Evolutionary conservation across 768 basidiomycete species (phyloP).

Genomic region (Russula emetica): DNA sequence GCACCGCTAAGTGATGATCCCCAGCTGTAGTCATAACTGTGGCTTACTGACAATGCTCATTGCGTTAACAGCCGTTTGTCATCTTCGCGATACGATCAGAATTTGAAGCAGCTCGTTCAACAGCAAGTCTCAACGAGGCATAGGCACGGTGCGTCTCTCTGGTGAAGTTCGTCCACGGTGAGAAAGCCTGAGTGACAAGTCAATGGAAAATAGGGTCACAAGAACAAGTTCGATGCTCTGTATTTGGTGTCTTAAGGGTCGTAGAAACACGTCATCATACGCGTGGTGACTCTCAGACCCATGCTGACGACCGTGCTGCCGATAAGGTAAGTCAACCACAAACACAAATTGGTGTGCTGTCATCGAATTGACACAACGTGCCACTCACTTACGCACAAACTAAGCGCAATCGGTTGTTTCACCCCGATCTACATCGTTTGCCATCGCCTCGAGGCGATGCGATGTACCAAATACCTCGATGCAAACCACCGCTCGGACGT

Average conservation of each 20-base stretch:
- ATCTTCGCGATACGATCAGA: neutral
- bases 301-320: neutral
- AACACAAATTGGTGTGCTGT: neutral
- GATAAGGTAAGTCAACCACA: neutral
- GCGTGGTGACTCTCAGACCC: neutral
- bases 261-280: too few species aligned
- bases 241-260: neutral
- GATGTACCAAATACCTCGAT: too few species aligned
- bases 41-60: neutral
- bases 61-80: neutral
- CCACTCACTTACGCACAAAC: neutral
- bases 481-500: too few species aligned
- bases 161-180: too few species aligned
- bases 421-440: too few species aligned
- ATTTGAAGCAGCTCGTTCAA: neutral
- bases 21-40: neutral
- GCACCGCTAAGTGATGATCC: neutral
- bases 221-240: neutral
- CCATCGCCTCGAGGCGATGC: too few species aligned
- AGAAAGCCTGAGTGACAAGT: neutral
- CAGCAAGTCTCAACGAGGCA: neutral
- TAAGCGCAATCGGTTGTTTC: neutral
- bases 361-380: neutral
- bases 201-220: constrained; percentile 6
- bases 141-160: too few species aligned